phyloP scores from a whole-genome alignment of 805 yeast species.

The Candida coleopterorum region DNA sequence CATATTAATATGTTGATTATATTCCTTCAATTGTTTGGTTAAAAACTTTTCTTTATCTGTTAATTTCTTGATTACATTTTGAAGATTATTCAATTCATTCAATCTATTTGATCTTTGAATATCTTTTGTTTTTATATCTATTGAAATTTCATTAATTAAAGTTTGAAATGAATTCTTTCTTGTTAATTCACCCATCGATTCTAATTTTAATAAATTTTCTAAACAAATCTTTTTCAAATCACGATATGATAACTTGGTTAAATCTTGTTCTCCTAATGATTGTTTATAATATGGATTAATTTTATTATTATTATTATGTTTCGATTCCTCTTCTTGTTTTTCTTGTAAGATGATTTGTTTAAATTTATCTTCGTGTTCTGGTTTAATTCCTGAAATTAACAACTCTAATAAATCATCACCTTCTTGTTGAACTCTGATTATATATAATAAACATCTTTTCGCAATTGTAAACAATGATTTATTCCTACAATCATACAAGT shows the following conservation, averaged over 20 bases:
- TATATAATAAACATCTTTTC: slow-evolving; percentile 75
- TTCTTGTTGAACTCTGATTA: slow-evolving; percentile 83
- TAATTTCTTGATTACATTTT: slow-evolving; percentile 40
- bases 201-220: slow-evolving; percentile 72
- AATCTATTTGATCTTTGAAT: slow-evolving; percentile 39
- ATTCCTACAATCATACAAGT: slow-evolving; percentile 51
- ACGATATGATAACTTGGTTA: slow-evolving; percentile 52
- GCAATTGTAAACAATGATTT: slow-evolving; percentile 66
- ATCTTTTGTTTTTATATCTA: slow-evolving; percentile 58
- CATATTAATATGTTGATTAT: slow-evolving; percentile 42
- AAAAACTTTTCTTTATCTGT: slow-evolving; percentile 42
- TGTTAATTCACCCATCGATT: slow-evolving; percentile 57
- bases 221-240: slow-evolving; percentile 74
- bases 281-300: slow-evolving; percentile 43
- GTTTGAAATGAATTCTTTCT: slow-evolving; percentile 73
- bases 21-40: slow-evolving; percentile 41
- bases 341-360: slow-evolving; percentile 46
- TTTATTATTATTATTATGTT: slow-evolving; percentile 13
- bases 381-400: slow-evolving; percentile 59
- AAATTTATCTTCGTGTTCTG: slow-evolving; percentile 66
- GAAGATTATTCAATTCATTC: slow-evolving; percentile 37
- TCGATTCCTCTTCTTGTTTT: slow-evolving; percentile 35
- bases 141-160: slow-evolving; percentile 75
- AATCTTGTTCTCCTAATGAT: slow-evolving; percentile 47
- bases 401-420: slow-evolving; percentile 64